phyloP scores from a whole-genome alignment of 768 basidiomycete species.

The Suillus lakei region DNA sequence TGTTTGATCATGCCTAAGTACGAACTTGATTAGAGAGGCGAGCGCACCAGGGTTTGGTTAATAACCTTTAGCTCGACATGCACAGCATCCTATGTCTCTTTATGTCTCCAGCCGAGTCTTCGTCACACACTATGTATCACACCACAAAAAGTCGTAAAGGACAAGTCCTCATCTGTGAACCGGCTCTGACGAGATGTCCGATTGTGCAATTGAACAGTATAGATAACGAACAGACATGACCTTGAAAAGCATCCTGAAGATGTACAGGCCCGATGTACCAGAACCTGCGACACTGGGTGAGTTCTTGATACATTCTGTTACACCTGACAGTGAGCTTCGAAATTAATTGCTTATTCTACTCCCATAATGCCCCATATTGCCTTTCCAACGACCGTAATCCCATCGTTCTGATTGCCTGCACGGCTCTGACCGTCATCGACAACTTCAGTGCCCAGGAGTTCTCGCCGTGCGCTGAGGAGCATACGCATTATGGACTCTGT shows the following conservation, averaged over 20 bases:
- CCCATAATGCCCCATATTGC: conserved; percentile 52
- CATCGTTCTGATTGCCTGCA: conserved; percentile 46
- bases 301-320: neutral
- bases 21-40: neutral
- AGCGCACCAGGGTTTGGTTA: neutral
- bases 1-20: no score
- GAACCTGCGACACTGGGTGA: neutral
- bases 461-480: conserved; percentile 58
- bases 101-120: neutral
- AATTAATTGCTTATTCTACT: conserved; percentile 23
- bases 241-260: neutral
- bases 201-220: neutral
- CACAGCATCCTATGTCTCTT: neutral
- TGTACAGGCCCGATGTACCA: neutral
- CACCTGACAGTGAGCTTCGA: neutral
- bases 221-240: neutral
- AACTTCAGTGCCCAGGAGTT: conserved; percentile 46
- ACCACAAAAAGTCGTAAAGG: neutral
- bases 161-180: conserved; percentile 11
- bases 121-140: neutral
- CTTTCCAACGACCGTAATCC: conserved; percentile 45
- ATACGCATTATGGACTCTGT: conserved; percentile 60
- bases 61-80: no score
- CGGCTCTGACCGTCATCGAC: conserved; percentile 8
- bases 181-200: conserved; percentile 7